Conservation (phyloP, 164 flowering plant genomes). For the Tinospora cordifolia region DNA sequence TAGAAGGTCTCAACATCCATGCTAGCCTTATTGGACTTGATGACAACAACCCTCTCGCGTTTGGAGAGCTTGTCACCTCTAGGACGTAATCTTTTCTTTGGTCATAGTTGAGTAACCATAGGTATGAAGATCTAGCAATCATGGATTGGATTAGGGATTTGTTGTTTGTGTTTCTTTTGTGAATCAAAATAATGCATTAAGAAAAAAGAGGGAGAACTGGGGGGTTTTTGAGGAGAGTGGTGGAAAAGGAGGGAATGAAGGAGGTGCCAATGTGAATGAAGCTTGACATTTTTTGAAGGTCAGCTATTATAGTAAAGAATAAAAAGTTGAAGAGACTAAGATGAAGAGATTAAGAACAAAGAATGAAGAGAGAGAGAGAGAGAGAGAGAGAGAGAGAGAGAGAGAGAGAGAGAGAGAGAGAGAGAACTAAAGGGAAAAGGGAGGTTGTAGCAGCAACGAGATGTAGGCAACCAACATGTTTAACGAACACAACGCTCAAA, state of each 20-base stretch:
- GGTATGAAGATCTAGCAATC: slow-evolving; percentile 99
- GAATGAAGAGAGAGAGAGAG: neutral
- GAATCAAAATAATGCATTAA: neutral
- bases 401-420: too few relatives aligned
- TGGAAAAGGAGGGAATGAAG: slow-evolving; percentile 43
- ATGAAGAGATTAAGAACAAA: too few relatives aligned
- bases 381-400: too few relatives aligned
- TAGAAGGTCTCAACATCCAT: slow-evolving; percentile 98
- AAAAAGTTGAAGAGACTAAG: neutral
- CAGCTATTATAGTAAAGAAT: too few relatives aligned
- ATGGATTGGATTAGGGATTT: slow-evolving; percentile 40
- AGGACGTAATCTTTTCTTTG: slow-evolving; percentile 89
- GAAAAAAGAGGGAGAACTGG: slow-evolving; percentile 1
- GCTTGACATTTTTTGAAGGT: slow-evolving; percentile 31
- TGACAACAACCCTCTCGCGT: slow-evolving; percentile 94
- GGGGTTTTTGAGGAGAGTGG: slow-evolving; percentile 25
- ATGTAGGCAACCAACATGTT: too few relatives aligned
- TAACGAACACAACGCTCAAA: too few relatives aligned
- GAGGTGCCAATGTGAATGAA: slow-evolving; percentile 42
- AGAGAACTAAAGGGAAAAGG: too few relatives aligned
- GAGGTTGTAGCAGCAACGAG: too few relatives aligned
- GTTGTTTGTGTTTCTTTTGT: neutral
- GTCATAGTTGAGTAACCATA: slow-evolving; percentile 95
- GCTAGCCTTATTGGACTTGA: slow-evolving; percentile 95
- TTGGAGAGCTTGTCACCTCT: slow-evolving; percentile 86